These are phyloP conservation scores for Colletotrichum simmondsii DNA, from an alignment of 2,329 filamentous ascomycete species.

Conservation along the genomic window DNA sequence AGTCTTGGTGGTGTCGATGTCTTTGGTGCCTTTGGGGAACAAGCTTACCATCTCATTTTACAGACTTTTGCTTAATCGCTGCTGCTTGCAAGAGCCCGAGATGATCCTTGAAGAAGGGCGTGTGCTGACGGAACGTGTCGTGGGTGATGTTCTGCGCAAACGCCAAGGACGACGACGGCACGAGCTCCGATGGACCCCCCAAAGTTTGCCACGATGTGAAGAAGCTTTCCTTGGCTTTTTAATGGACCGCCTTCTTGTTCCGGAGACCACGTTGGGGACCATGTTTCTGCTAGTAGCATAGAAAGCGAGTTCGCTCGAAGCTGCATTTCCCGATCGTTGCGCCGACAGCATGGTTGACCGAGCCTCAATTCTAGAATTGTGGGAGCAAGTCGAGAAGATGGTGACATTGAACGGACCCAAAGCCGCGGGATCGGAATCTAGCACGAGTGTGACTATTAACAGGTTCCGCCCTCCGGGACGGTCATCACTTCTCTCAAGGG, in stretches of 20 bases:
- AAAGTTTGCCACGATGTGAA: conserved; percentile 3
- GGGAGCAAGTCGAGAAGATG: not conserved
- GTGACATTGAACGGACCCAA: too few species aligned
- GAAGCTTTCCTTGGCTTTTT: conserved; percentile 26
- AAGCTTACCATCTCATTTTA: conserved; percentile 2
- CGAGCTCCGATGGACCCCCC: conserved; percentile 7
- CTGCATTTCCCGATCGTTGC: too few species aligned
- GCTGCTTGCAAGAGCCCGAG: not conserved
- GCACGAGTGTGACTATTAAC: too few species aligned
- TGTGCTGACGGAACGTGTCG: too few species aligned
- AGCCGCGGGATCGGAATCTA: too few species aligned
- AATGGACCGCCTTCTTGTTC: not conserved
- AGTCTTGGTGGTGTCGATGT: not conserved
- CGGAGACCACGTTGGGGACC: not conserved
- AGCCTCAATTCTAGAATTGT: too few species aligned
- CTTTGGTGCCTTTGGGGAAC: not conserved
- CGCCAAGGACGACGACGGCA: conserved; percentile 5
- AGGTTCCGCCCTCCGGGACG: too few species aligned
- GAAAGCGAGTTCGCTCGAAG: not conserved
- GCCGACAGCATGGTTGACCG: too few species aligned
- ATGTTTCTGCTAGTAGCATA: not conserved
- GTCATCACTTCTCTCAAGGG: not conserved
- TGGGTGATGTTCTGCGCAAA: not conserved
- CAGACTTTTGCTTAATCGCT: conserved; percentile 4
- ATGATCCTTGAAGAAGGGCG: not conserved